Percentiles rank a stretch among this genome's conserved stretches.
Evolutionary conservation across 495 filamentous ascomycete genomes (phyloP).

Genomic region (Glarea lozoyensis): DNA sequence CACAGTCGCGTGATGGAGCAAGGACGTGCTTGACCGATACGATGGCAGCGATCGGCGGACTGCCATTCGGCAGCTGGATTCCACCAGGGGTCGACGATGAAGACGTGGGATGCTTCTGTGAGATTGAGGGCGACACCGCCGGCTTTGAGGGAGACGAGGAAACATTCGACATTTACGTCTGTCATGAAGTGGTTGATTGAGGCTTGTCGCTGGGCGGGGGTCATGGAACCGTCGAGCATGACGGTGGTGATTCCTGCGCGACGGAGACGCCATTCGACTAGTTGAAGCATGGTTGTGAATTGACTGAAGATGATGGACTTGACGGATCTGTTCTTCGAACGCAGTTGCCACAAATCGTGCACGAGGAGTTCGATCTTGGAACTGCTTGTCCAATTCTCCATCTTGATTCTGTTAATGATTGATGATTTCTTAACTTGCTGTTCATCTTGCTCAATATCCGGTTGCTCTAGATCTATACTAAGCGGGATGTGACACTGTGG

Average conservation of each 20-base stretch:
- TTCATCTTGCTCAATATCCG: conserved; percentile 84
- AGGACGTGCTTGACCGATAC: conserved; percentile 87
- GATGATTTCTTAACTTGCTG: conserved; percentile 78
- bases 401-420: conserved; percentile 95
- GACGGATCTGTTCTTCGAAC: conserved; percentile 81
- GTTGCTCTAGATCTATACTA: conserved; percentile 85
- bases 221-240: conserved; percentile 96
- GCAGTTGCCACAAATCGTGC: conserved; percentile 81
- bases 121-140: conserved; percentile 93
- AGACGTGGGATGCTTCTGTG: conserved; percentile 87
- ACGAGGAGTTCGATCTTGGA: conserved; percentile 96
- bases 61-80: conserved; percentile 98
- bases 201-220: conserved; percentile 79
- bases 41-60: conserved; percentile 89
- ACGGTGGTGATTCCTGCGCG: conserved; percentile 94
- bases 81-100: conserved; percentile 98
- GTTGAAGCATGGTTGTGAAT: conserved; percentile 95
- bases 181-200: conserved; percentile 93
- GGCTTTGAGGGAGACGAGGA: conserved; percentile 89
- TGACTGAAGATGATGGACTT: conserved; percentile 98
- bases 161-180: conserved; percentile 84
- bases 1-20: conserved; percentile 90
- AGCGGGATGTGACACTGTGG: conserved; percentile 86
- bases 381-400: conserved; percentile 95
- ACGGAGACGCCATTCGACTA: conserved; percentile 92